These are phyloP conservation scores for Hansenula lynferdii DNA, from an alignment of 1,139 yeast genomes.

Conservation along the genomic window DNA sequence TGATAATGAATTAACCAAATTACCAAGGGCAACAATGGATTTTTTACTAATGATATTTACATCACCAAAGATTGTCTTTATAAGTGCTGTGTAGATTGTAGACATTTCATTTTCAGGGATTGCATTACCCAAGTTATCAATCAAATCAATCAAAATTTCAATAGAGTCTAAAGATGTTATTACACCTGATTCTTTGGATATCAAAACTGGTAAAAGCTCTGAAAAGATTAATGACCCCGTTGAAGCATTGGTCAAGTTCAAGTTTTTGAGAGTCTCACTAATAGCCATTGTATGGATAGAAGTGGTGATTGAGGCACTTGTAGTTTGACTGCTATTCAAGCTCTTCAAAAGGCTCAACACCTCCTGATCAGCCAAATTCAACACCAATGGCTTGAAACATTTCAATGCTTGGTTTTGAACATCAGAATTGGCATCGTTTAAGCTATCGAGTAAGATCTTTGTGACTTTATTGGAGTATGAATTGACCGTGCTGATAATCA, in stretches of 20 bases:
- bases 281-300: slow-evolving; percentile 70
- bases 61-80: slow-evolving; percentile 37
- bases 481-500: slow-evolving; percentile 25
- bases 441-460: slow-evolving; percentile 44
- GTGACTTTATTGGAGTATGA: slow-evolving; percentile 32
- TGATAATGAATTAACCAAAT: slow-evolving; percentile 34
- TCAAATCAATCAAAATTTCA: slow-evolving; percentile 58
- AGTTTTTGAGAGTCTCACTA: slow-evolving; percentile 48
- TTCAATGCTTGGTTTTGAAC: slow-evolving; percentile 76
- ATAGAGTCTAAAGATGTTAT: slow-evolving; percentile 49
- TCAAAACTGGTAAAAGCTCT: slow-evolving; percentile 28
- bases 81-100: slow-evolving; percentile 33
- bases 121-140: slow-evolving; percentile 48
- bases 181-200: slow-evolving; percentile 23
- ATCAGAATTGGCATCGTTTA: slow-evolving; percentile 66
- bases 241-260: slow-evolving; percentile 21
- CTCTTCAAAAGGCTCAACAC: slow-evolving; percentile 22
- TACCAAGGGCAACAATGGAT: slow-evolving; percentile 52
- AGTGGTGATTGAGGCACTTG: slow-evolving; percentile 43
- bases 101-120: slow-evolving; percentile 34
- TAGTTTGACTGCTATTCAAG: slow-evolving; percentile 26
- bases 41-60: slow-evolving; percentile 48
- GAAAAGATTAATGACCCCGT: slow-evolving; percentile 30
- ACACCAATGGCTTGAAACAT: slow-evolving; percentile 43
- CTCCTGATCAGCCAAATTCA: slow-evolving; percentile 24